phyloP scores from a whole-genome alignment of 345 rosid species.

The Microthlaspi erraticum region DNA sequence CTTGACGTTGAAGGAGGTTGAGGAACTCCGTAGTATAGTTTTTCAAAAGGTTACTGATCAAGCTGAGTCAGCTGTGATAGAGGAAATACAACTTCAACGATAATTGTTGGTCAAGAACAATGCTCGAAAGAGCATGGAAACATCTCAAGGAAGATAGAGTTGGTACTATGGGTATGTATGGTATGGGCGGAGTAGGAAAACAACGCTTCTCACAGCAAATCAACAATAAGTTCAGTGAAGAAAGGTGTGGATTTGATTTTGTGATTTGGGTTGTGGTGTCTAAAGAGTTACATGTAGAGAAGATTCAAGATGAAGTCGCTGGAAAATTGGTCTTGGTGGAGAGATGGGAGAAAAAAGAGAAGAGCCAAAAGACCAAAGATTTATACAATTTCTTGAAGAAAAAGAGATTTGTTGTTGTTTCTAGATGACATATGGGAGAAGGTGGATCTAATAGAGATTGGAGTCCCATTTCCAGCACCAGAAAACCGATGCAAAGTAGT shows the following conservation, averaged over 20 bases:
- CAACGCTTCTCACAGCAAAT: conserved; percentile 40
- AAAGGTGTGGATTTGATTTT: not conserved
- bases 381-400: not conserved
- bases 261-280: conserved; percentile 43
- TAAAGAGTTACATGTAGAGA: not conserved
- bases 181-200: conserved; percentile 42
- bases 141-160: conserved; percentile 2
- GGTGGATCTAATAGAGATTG: conserved; percentile 23
- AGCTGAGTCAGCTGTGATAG: not conserved
- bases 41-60: conserved; percentile 5
- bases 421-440: conserved; percentile 43
- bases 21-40: not conserved
- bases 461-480: not conserved
- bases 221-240: not conserved
- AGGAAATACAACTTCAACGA: not conserved
- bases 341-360: not conserved
- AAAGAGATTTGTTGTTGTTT: conserved; percentile 34
- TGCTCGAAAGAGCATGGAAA: conserved; percentile 20
- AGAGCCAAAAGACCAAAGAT: not conserved
- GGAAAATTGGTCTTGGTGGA: not conserved
- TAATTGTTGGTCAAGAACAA: conserved; percentile 27
- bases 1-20: not conserved
- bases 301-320: not conserved
- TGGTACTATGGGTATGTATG: conserved; percentile 32
- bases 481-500: conserved; percentile 11